Conservation (phyloP, 2,329 filamentous ascomycete genomes). For the Chaetomium strumarium region DNA sequence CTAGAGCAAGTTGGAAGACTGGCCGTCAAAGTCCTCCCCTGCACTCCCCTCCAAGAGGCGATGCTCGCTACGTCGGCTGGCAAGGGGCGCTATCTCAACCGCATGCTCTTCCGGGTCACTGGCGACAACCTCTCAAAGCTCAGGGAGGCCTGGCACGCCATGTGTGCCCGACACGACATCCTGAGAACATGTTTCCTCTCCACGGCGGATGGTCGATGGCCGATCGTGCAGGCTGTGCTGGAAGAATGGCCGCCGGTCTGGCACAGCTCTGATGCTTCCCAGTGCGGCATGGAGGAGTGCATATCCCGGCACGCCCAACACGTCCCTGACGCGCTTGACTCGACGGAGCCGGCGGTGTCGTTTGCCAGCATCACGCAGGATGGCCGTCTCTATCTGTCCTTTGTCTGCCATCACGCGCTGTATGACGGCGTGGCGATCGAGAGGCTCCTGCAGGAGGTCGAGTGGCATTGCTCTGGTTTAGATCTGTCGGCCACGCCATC, state of each 20-base stretch:
- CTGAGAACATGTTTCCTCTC: constrained; percentile 69
- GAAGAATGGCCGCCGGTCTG: constrained; percentile 38
- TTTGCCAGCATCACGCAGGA: constrained; percentile 36
- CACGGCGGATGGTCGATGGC: constrained; percentile 53
- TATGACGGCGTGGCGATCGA: constrained; percentile 80
- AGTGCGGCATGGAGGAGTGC: constrained; percentile 30
- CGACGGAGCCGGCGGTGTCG: constrained; percentile 40
- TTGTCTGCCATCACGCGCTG: constrained; percentile 68
- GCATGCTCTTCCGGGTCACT: constrained; percentile 56
- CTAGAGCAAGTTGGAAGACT: constrained; percentile 30
- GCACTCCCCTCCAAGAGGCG: constrained; percentile 80
- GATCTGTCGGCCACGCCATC: constrained; percentile 44
- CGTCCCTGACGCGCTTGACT: constrained; percentile 39
- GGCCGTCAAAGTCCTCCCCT: constrained; percentile 62
- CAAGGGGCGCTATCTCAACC: constrained; percentile 62
- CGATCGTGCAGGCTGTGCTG: constrained; percentile 69
- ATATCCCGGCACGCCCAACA: constrained; percentile 36
- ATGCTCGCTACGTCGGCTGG: constrained; percentile 62
- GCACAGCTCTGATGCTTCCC: constrained; percentile 30
- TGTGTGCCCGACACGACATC: constrained; percentile 65
- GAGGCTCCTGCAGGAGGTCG: constrained; percentile 63
- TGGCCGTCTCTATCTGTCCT: constrained; percentile 37
- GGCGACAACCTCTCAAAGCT: constrained; percentile 47
- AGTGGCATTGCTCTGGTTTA: constrained; percentile 46
- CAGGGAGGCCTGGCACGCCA: constrained; percentile 53